Base-by-base conservation (phyloP, 768 basidiomycete genomes). In the Paxillus rubicundulus region DNA sequence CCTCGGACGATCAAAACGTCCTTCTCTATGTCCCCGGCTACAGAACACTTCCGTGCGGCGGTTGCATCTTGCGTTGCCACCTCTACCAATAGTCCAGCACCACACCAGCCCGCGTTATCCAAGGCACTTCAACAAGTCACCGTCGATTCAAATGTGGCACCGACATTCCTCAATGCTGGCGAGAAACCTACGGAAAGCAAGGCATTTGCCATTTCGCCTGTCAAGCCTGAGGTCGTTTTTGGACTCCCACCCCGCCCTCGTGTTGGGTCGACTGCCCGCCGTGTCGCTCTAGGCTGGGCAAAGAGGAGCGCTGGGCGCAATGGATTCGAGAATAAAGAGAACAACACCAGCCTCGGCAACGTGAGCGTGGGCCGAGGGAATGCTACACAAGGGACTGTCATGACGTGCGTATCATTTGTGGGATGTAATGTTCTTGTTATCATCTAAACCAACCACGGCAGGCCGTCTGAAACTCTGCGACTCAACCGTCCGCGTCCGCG, bases 251-350 rank as follows among this genome's bases (percentile, higher is more conserved):
- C 70, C 5, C 79, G 83, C 9, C 77, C 84, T 14, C 74, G 80
- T 21, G 80, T 83, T 42, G 76, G 71, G 3, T 84, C 83, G 0
- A 75, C 72, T n/a, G 73, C 80, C 0, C 74, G 84, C 12, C 75
- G 85, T n/a, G 74, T 72, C 0, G 79, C 80, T 0, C 72, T 82
- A 1, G 87, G 86, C 2, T 83, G 79, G 82, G 70, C 82, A 38
- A 89, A 88, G 70, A 79, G 82, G 33, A 81, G 77, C 58, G 74
- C 70, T 0, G 79, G 77, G 28, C 68, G 84, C 74, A 68, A 70
- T 64, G 52, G 79, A 67, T 47, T 73, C 62, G 84, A 81, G 53
- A 79, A 79, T 58, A 80, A 85, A 64, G 82, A 85, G 66, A 84
- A 82, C 27, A 65, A 62, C 39, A 50, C 56, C 28, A 46, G 49